Conservation (phyloP, 306 rosid genomes). For the Aeschynomene evenia region DNA sequence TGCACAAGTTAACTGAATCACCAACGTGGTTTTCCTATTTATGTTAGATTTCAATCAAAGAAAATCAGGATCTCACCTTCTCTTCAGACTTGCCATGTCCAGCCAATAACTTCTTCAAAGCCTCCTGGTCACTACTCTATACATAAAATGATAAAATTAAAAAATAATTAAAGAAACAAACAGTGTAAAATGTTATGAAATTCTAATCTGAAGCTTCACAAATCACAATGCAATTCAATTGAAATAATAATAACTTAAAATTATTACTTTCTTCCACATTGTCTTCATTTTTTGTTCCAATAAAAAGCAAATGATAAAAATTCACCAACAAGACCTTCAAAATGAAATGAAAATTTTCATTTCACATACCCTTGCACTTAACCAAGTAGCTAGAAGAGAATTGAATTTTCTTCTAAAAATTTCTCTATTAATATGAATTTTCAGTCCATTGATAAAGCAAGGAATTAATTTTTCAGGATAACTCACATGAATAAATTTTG, state of each 20-base stretch:
- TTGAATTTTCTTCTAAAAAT: too few relatives aligned
- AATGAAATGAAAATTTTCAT: neutral
- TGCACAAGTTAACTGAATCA: neutral
- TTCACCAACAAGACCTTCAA: neutral
- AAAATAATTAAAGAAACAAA: neutral
- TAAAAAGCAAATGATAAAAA: neutral
- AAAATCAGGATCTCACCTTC: slow-evolving; percentile 25
- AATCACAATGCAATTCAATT: neutral
- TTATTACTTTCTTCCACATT: neutral
- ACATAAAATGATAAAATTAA: neutral
- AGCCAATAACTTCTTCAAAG: slow-evolving; percentile 48
- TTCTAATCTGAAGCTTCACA: neutral
- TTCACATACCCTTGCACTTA: too few relatives aligned
- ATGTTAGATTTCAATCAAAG: neutral
- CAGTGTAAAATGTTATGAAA: neutral
- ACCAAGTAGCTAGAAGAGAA: too few relatives aligned
- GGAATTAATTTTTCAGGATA: too few relatives aligned
- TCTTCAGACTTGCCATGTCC: slow-evolving; percentile 39
- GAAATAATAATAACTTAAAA: neutral
- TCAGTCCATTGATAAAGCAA: too few relatives aligned
- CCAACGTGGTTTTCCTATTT: neutral
- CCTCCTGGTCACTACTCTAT: slow-evolving; percentile 68
- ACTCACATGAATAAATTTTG: too few relatives aligned
- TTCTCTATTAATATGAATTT: too few relatives aligned
- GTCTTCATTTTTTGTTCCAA: neutral